phyloP scores from a whole-genome alignment of 2,329 filamentous ascomycete species.

The Xylariaceae sp. region DNA sequence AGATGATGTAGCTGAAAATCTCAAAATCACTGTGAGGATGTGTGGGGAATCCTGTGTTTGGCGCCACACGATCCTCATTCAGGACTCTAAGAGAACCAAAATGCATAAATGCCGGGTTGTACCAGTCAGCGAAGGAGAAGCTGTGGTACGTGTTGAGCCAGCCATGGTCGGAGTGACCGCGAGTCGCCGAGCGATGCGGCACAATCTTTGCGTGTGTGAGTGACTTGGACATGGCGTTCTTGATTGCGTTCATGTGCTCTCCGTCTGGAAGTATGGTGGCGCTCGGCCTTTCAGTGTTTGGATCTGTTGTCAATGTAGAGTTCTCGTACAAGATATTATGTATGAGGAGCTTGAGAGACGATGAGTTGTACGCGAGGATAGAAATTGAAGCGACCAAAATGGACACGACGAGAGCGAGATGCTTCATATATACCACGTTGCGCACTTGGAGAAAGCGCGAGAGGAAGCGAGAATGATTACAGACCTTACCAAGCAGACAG shows the following conservation, averaged over 20 bases:
- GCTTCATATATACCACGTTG: constrained; percentile 33
- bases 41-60: constrained; percentile 75
- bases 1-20: constrained; percentile 83
- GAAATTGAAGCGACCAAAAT: constrained; percentile 30
- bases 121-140: constrained; percentile 76
- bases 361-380: constrained; percentile 28
- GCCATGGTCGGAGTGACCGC: constrained; percentile 78
- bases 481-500: constrained; percentile 5
- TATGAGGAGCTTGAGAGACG: constrained; percentile 16
- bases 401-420: constrained; percentile 23
- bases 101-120: constrained; percentile 62
- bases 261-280: neutral
- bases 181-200: constrained; percentile 66
- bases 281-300: neutral
- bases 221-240: constrained; percentile 58
- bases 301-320: neutral
- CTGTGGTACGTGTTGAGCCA: constrained; percentile 88
- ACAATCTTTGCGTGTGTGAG: constrained; percentile 69
- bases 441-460: constrained; percentile 14
- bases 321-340: constrained; percentile 2
- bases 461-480: constrained; percentile 2
- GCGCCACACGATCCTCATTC: constrained; percentile 81
- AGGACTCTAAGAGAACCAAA: constrained; percentile 80
- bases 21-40: constrained; percentile 85
- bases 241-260: constrained; percentile 36